Base-by-base conservation (phyloP, 2,329 filamentous ascomycete species). In the Catunica adiposa region DNA sequence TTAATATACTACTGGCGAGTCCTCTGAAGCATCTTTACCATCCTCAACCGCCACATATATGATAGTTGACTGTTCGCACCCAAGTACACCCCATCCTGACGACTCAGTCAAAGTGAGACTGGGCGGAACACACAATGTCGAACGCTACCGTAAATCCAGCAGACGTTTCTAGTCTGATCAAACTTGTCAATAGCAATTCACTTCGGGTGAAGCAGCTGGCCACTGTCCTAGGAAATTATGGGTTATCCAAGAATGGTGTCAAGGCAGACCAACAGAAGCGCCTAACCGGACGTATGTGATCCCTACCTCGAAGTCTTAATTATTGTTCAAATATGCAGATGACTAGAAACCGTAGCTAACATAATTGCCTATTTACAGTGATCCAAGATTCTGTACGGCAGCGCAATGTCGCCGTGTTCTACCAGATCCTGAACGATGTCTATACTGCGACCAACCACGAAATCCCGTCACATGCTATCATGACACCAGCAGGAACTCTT, bases 211-310 rank as follows among this genome's bases (percentile, higher is more conserved):
- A 72, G 20, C 82, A 89, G 63, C 77, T 96, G 51, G 86, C 88
- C 63, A 75, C 75, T 54, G 83, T 97, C 61, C 85, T 90, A 64
- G 77, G 80, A 60, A 73, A 78, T 59, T 86, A 94, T 70, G 78
- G 81, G 50, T 73, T 94, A 37, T 77, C 79, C 61, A 84, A 86
- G 59, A 86, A 83, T 26, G 92, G 92, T 20, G 83, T 92, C 63
- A 98, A 98, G 73, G 79, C 81, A 34, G 78, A 85, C 44, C 72
- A 97, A 58, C 89, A 95, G 69, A 71, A 72, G 58, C 83, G 90
- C 63, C 85, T 96, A 59, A 79, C 84, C 60, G 73, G 79, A 58
- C 78, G 92, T 97, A 74, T 69, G 86, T 80, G 29, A 5, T 34
- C 11, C 29, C 11, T 34, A 34, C 11, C 29, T 11, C 29, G 29